phyloP scores from a whole-genome alignment of 441 rosid species.

The Adansonia gregorii region DNA sequence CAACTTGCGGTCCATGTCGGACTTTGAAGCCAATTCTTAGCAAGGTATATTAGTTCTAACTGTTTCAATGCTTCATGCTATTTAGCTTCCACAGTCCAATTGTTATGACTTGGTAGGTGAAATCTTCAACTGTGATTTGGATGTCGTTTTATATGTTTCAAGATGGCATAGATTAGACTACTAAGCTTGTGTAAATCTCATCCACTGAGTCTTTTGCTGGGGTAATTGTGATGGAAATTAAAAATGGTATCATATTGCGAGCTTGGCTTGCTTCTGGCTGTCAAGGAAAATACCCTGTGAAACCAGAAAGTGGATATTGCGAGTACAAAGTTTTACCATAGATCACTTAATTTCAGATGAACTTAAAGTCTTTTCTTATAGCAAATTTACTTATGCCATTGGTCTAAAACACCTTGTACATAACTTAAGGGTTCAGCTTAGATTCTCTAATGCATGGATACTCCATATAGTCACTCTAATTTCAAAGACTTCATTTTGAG shows the following conservation, averaged over 20 bases:
- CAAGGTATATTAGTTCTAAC: conserved; percentile 53
- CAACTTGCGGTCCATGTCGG: conserved; percentile 97
- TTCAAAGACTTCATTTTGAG: not conserved
- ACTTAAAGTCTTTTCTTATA: not conserved
- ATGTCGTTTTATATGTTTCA: not conserved
- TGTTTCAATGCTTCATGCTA: not conserved
- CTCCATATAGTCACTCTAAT: not conserved
- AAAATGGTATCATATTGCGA: not conserved
- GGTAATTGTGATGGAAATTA: conserved; percentile 8
- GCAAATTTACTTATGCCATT: not conserved
- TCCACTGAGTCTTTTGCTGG: not conserved
- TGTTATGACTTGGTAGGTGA: not conserved
- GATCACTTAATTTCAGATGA: not conserved
- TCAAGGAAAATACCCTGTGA: not conserved
- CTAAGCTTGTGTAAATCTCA: conserved; percentile 4
- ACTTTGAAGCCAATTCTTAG: conserved; percentile 95
- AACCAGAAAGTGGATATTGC: conserved; percentile 9
- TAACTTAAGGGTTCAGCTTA: not conserved
- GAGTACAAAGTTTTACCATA: not conserved
- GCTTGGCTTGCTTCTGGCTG: not conserved
- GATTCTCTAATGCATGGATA: not conserved
- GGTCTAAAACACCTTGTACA: not conserved
- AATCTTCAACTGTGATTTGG: not conserved
- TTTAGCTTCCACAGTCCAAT: not conserved
- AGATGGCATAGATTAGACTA: not conserved